Percentiles rank a stretch among this genome's conserved stretches.
These are phyloP conservation scores for Exophiala mesophila DNA, from an alignment of 2,329 filamentous ascomycete species.

Conservation along the genomic window DNA sequence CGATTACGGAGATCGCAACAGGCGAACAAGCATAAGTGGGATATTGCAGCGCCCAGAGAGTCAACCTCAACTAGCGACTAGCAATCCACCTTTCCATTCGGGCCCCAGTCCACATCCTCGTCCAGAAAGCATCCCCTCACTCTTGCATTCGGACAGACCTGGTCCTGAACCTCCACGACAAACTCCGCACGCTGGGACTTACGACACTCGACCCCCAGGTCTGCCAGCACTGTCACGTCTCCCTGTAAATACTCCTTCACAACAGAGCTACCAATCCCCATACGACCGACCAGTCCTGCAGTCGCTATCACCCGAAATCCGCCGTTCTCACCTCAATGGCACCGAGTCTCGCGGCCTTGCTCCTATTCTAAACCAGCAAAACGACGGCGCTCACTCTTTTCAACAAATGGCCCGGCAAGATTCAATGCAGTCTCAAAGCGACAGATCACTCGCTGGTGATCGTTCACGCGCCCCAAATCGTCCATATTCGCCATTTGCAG, in stretches of 20 bases:
- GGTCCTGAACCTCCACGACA: conserved; percentile 15
- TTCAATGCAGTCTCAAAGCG: conserved; percentile 26
- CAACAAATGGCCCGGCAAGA: conserved; percentile 26
- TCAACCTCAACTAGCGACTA: conserved; percentile 21
- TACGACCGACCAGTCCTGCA: conserved; percentile 13
- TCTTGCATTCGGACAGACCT: conserved; percentile 13
- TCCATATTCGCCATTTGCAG: conserved; percentile 34
- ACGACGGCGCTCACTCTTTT: conserved; percentile 6
- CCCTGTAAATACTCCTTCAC: conserved; percentile 5
- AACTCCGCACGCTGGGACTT: conserved; percentile 17
- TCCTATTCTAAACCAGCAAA: conserved; percentile 15
- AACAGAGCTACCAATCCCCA: conserved; percentile 9
- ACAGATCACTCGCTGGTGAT: conserved; percentile 25
- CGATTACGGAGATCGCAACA: conserved; percentile 26
- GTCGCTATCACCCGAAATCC: conserved; percentile 23
- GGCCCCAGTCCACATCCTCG: conserved; percentile 11
- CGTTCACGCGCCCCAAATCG: conserved; percentile 25
- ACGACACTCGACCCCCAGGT: conserved; percentile 25
- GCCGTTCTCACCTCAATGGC: conserved; percentile 18
- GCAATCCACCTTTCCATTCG: conserved; percentile 9
- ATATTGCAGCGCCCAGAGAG: conserved; percentile 40
- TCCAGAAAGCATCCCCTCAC: conserved; percentile 20
- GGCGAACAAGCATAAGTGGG: conserved; percentile 42
- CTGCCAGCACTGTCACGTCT: conserved; percentile 12
- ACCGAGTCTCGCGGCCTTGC: conserved; percentile 17